Conservation (phyloP, 2,329 filamentous ascomycete species). For the Trichoderma sp. region DNA sequence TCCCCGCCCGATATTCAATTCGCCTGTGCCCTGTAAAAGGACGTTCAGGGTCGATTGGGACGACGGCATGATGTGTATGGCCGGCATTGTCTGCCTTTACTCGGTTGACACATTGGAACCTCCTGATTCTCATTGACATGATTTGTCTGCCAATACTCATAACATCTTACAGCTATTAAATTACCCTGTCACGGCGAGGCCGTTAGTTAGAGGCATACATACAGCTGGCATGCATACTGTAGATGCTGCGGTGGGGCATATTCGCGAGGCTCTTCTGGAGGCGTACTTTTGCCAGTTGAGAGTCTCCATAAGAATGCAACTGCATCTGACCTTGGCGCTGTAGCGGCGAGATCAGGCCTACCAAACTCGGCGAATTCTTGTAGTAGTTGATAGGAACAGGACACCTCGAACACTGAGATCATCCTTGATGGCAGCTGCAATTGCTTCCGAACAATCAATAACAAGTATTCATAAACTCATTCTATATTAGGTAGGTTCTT, state of each 20-base stretch:
- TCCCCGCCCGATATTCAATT: not conserved
- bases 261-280: conserved; percentile 7
- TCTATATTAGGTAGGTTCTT: not conserved
- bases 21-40: not conserved
- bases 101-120: not conserved
- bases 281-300: not conserved
- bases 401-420: too few relatives aligned
- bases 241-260: conserved; percentile 1
- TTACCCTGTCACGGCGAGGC: not conserved
- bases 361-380: not conserved
- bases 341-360: not conserved
- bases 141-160: not conserved
- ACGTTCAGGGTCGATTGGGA: not conserved
- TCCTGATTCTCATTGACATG: too few relatives aligned
- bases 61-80: not conserved
- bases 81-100: not conserved
- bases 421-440: too few relatives aligned
- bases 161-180: not conserved
- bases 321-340: not conserved
- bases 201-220: not conserved
- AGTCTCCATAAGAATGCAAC: not conserved
- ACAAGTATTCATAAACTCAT: not conserved
- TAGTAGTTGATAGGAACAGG: not conserved
- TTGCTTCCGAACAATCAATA: too few relatives aligned
- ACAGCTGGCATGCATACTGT: not conserved